Evolutionary conservation across 2,329 filamentous ascomycete genomes (phyloP), one percentile per base, ranked within the genome.

Genomic region (Botryotinia convoluta): DNA sequence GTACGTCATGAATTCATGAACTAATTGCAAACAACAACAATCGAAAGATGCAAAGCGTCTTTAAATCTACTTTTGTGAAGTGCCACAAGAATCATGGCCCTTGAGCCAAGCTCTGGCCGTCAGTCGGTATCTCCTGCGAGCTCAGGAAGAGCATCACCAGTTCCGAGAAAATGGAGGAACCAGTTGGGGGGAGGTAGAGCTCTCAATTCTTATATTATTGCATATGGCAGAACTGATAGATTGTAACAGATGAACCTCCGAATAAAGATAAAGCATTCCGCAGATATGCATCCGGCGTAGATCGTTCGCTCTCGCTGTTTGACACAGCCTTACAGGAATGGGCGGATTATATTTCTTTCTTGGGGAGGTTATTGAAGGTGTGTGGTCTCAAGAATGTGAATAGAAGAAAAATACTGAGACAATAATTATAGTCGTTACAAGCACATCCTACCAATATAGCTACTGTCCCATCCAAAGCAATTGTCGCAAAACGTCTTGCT

Each of bases 321-420:
- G 96, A 99, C 81, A 95, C 93, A 26, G 91, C 94, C 44, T 87
- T 98, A 78, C 94, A 98, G 83, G 96, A 99, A 89, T 99, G 96
- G 96, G 96, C 97, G 67, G 96, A 99, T 84, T 99, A 99, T 81
- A 99, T 99, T 80, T 97, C 95, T 29, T 99, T 98, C 82, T 85
- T 99, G 72, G 97, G 93, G 81, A 90, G 94, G 75, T 86, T 99
- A 67, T 86, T 97, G 75, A 98, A 98, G 89, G 93, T 95, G 82
- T 78, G 80, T 76, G 75, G 39, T 29, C 57, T 74, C 45, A 29
- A 73, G 69, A 74, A 63, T 37, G 54, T 51, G 44, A 74, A 70
- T 10, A 63, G 65, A 73, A 69, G 62, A 37, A 73, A 74, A 64
- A 72, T 76, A 73, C 82, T 83, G 74, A 79, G 71, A 71, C 70